Base-by-base conservation (phyloP, 805 yeast genomes). In the Pichia ethanolica region DNA sequence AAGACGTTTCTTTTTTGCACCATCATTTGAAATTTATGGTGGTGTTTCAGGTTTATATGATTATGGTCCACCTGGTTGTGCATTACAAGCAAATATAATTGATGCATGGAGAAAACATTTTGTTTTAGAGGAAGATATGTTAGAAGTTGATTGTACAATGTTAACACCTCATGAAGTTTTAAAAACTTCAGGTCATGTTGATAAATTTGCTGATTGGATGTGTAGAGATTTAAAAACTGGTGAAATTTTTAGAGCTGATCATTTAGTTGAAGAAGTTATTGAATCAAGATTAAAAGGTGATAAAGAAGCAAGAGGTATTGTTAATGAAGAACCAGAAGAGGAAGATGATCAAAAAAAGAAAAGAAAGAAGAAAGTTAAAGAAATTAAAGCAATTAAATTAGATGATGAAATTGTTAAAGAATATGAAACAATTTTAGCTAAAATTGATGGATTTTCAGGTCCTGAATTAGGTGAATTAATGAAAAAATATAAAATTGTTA, bases 51-150 rank as follows among this genome's bases (percentile, higher is more conserved):
- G 99, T 57, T 77, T 93, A 51, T 93, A 88, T 69, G 99, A 93
- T 69, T 93, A 90, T 66, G 99, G 99, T 73, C 99, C 99, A 55
- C 97, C 99, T 67, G 99, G 99, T 55, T 91, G 98, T 74, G 95
- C 98, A 11, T 80, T 93, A 71, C 98, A 91, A 75, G 96, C 97
- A 62, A 91, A 93, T 69, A 78, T 93, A 54, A 75, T 93, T 54
- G 99, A 95, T 64, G 77, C 80, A 45, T 93, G 99, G 99, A 86
- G 98, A 75, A 91, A 90, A 69, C 99, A 93, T 71, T 93, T 93
- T 68, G 83, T 93, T 54, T 74, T 95, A 58, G 98, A 93, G 71
- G 99, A 93, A 73, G 98, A 93, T 65, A 93, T 93, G 98, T 78
- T 90, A 64, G 99, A 93, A 72, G 97, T 93, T 54, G 99, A 95